Evolutionary conservation across 352 stramenopile species (phyloP), one percentile per base, ranked within the genome.

Genomic region (Pythium volutum): DNA sequence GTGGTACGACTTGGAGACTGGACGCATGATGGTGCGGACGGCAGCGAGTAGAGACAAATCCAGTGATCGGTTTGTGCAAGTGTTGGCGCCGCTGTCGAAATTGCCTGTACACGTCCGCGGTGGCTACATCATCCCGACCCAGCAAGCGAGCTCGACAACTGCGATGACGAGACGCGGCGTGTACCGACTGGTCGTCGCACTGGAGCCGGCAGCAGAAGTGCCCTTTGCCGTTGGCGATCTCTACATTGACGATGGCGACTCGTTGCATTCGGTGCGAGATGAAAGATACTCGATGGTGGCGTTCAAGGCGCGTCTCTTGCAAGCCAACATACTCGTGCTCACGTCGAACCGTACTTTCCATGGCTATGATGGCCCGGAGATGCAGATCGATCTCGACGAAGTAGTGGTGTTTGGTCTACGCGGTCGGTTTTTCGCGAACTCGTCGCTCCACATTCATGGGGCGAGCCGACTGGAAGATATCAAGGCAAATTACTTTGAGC

Each of bases 241-340:
- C 3, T 94, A 88, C 39, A 54, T 94, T 22, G 85, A 94, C 18
- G 79, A 89, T 49, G 85, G 85, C 6, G 79, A 91, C 42, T 89
- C 83, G 8, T 41, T 94, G 9, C 62, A 73, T 25, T 81, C 85
- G 27, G 68, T 94, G 3, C 53, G 75, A 58, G 78, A 88, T 10
- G 54, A 71, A 15, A 73, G 83, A 12, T 89, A 79, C 53, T 87
- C 82, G 5, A 55, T 81, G 27, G 41, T 90, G 41, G 41, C 39
- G 25, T 90, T 90, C 45, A 22, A 55, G 0, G 71, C 77, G 7
- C 56, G 66, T 26, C 66, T 87, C 11, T 75, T 72, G 23, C 56
- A 70, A 25, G 75, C 56, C 12, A 50, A 79, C 31, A 62, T 48
- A 0, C 61, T 92, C 11, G 69, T 79, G 25, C 70, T 92, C 22